phyloP scores from a whole-genome alignment of 2,329 filamentous ascomycete genomes.

The Trichoderma harzianum region DNA sequence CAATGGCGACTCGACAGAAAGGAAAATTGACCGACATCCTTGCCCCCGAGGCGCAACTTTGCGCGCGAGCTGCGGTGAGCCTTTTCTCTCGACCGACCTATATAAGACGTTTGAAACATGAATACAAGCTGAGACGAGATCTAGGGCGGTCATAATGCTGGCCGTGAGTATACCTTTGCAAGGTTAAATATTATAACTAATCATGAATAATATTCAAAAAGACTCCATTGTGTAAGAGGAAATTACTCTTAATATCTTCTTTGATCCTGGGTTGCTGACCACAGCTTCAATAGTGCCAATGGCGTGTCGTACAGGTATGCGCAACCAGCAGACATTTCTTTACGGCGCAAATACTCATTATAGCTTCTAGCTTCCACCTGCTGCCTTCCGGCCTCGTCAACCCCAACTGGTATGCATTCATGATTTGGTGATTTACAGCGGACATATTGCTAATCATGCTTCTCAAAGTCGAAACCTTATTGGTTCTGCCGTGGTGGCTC shows the following conservation, averaged over 20 bases:
- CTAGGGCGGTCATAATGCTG: constrained; percentile 33
- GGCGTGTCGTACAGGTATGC: constrained; percentile 37
- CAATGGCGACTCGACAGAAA: constrained; percentile 28
- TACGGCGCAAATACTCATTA: constrained; percentile 19
- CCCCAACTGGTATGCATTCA: constrained; percentile 45
- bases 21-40: constrained; percentile 38
- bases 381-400: constrained; percentile 70
- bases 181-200: constrained; percentile 16
- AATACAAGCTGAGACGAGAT: constrained; percentile 21
- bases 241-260: constrained; percentile 16
- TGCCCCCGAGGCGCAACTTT: constrained; percentile 31
- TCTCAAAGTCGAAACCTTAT: constrained; percentile 56
- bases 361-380: constrained; percentile 53
- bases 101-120: constrained; percentile 10
- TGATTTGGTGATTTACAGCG: not conserved
- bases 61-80: constrained; percentile 34
- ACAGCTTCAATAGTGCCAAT: constrained; percentile 23
- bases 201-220: not conserved
- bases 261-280: constrained; percentile 3
- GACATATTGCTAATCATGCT: constrained; percentile 30
- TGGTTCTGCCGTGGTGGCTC: constrained; percentile 39
- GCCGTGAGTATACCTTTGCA: constrained; percentile 5
- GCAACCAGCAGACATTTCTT: constrained; percentile 18
- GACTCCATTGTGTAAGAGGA: constrained; percentile 24
- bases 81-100: constrained; percentile 20